Conservation (phyloP, 2,329 filamentous ascomycete genomes). For the Fusarium sarcochroum region DNA sequence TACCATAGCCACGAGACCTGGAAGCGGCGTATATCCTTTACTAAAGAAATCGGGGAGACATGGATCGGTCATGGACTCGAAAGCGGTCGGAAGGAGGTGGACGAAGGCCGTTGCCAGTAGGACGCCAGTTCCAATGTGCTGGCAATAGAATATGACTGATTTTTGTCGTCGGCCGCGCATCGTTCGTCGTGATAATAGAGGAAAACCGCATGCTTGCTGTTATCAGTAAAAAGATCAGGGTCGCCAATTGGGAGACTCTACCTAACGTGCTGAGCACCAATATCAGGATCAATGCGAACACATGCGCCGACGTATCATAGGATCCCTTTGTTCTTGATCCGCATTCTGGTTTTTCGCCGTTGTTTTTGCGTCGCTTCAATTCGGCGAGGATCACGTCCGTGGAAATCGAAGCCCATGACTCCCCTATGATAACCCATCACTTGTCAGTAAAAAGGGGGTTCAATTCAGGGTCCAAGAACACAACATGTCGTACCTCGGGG, state of each 20-base stretch:
- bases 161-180: constrained; percentile 70
- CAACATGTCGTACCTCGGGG: constrained; percentile 38
- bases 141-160: constrained; percentile 74
- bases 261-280: constrained; percentile 71
- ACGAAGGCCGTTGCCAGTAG: constrained; percentile 90
- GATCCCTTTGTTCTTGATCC: constrained; percentile 65
- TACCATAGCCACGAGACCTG: constrained; percentile 85
- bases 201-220: constrained; percentile 72
- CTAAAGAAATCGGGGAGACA: constrained; percentile 86
- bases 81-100: constrained; percentile 79
- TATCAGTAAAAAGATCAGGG: constrained; percentile 11
- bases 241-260: constrained; percentile 51
- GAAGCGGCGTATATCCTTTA: constrained; percentile 81
- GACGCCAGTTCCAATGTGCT: constrained; percentile 86
- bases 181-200: constrained; percentile 72
- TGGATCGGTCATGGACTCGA: constrained; percentile 75
- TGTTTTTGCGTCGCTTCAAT: constrained; percentile 62
- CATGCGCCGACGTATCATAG: constrained; percentile 77
- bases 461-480: not conserved
- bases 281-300: constrained; percentile 77
- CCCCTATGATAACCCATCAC: constrained; percentile 41
- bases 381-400: constrained; percentile 68
- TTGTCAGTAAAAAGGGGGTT: constrained; percentile 43
- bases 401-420: constrained; percentile 64
- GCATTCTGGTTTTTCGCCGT: constrained; percentile 63